A percentile compares a stretch with the other conserved stretches of the same genome.
Conservation (phyloP, 2,329 filamentous ascomycete genomes). For the Emergomyces orientalis region DNA sequence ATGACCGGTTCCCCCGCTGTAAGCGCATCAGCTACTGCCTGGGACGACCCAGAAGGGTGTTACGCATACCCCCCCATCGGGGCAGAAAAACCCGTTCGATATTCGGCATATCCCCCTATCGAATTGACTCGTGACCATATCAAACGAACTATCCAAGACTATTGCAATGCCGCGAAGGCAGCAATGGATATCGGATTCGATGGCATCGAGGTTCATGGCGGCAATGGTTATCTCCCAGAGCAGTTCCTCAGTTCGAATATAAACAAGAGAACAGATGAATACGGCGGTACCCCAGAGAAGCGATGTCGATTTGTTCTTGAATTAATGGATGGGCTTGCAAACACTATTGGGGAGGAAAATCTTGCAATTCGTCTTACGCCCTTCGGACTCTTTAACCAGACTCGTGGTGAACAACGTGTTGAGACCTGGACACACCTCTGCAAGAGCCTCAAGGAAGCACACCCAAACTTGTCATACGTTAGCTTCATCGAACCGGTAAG, state of each 20-base stretch:
- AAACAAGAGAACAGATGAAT: constrained; percentile 44
- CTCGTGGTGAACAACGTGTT: constrained; percentile 42
- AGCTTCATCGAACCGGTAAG: constrained; percentile 46
- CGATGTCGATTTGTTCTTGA: constrained; percentile 49
- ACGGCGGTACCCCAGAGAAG: constrained; percentile 44
- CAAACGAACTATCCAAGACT: constrained; percentile 36
- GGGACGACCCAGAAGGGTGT: constrained; percentile 37
- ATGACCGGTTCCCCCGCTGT: constrained; percentile 34
- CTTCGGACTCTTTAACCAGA: constrained; percentile 46
- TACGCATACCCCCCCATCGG: constrained; percentile 35
- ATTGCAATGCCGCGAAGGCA: constrained; percentile 37
- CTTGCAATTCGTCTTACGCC: constrained; percentile 41
- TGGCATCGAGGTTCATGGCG: constrained; percentile 43
- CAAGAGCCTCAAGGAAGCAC: constrained; percentile 38
- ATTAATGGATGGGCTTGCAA: constrained; percentile 40
- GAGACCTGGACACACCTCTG: constrained; percentile 47
- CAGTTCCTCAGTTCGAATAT: constrained; percentile 44
- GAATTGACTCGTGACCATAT: constrained; percentile 41
- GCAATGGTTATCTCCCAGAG: constrained; percentile 45
- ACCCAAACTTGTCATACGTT: constrained; percentile 43
- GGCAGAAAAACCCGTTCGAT: constrained; percentile 29
- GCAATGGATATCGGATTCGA: constrained; percentile 50
- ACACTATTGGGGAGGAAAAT: constrained; percentile 39
- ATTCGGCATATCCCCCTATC: constrained; percentile 36
- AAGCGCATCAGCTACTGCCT: constrained; percentile 37